Percentiles rank a stretch among this genome's conserved stretches.
These are phyloP conservation scores for Curvularia eragrostidis DNA, from an alignment of 2,329 filamentous ascomycete genomes.

Conservation along the genomic window DNA sequence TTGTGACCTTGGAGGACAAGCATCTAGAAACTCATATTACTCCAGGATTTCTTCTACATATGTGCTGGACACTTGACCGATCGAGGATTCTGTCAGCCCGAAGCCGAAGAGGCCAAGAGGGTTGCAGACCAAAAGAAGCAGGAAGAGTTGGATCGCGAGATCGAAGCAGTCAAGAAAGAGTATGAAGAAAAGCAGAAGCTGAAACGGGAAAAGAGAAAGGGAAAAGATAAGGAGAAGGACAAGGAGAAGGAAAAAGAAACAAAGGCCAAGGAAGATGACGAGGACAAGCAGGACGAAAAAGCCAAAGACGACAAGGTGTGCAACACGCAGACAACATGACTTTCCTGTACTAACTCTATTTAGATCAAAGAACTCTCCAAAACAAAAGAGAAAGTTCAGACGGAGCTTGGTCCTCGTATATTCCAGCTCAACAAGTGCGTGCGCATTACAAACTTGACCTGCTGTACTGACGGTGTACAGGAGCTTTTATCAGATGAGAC, in stretches of 20 bases:
- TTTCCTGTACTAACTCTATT: slow-evolving; percentile 11
- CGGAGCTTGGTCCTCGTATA: slow-evolving; percentile 75
- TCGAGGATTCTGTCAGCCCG: slow-evolving; percentile 74
- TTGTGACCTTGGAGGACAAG: not conserved
- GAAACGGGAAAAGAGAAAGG: slow-evolving; percentile 59
- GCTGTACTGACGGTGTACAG: slow-evolving; percentile 53
- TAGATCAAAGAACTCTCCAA: slow-evolving; percentile 59
- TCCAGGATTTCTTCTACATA: slow-evolving; percentile 87
- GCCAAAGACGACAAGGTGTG: slow-evolving; percentile 65
- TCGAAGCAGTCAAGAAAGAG: slow-evolving; percentile 58
- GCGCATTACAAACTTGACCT: not conserved
- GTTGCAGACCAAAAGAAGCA: slow-evolving; percentile 61
- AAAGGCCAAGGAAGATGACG: slow-evolving; percentile 67
- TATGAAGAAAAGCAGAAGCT: slow-evolving; percentile 63
- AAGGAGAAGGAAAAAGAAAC: slow-evolving; percentile 66
- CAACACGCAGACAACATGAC: not conserved
- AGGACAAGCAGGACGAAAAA: slow-evolving; percentile 69
- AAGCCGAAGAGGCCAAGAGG: slow-evolving; percentile 71
- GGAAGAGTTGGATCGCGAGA: slow-evolving; percentile 57
- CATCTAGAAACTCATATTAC: not conserved
- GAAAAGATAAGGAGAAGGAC: slow-evolving; percentile 60
- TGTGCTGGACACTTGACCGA: slow-evolving; percentile 86
- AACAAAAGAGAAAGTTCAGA: slow-evolving; percentile 51
- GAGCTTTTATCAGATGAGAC: slow-evolving; percentile 83
- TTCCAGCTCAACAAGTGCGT: slow-evolving; percentile 81